Evolutionary conservation across 2,329 filamentous ascomycete species (phyloP).

Genomic region (Xylariaceae sp.): DNA sequence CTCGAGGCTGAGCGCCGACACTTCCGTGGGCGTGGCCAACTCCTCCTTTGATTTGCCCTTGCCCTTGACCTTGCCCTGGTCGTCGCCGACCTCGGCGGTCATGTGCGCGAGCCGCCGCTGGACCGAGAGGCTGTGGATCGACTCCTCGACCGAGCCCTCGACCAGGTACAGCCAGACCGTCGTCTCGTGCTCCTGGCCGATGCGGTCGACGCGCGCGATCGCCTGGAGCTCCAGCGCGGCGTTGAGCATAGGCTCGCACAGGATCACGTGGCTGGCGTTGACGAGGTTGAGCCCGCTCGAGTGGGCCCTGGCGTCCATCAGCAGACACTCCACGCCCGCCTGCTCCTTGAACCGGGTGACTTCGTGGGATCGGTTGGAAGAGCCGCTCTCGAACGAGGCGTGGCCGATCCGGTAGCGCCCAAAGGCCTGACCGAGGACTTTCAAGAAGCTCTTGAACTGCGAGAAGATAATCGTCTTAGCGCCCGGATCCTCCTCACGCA

Average conservation of each 20-base stretch:
- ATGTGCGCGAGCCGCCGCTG: conserved; percentile 73
- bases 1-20: conserved; percentile 61
- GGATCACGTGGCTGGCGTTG: conserved; percentile 87
- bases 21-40: conserved; percentile 30
- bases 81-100: no score
- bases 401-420: conserved; percentile 63
- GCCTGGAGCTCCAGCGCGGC: conserved; percentile 91
- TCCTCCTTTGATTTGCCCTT: conserved; percentile 25
- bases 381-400: conserved; percentile 59
- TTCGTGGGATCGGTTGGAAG: conserved; percentile 34
- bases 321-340: conserved; percentile 67
- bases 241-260: conserved; percentile 90
- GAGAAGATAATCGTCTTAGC: conserved; percentile 93
- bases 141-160: conserved; percentile 84
- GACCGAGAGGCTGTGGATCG: conserved; percentile 83
- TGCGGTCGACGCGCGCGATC: conserved; percentile 89
- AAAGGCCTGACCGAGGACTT: conserved; percentile 65
- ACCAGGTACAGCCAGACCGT: conserved; percentile 95
- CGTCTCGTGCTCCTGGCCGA: conserved; percentile 80
- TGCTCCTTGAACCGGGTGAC: conserved; percentile 72
- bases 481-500: conserved; percentile 75
- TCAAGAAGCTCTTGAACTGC: conserved; percentile 61
- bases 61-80: conserved; percentile 27
- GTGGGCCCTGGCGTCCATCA: conserved; percentile 83
- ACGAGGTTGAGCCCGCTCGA: conserved; percentile 85